Percentiles rank a stretch among this genome's conserved stretches.
phyloP scores from a whole-genome alignment of 2,329 filamentous ascomycete species.

The Pyrenophora tritici-repentis region DNA sequence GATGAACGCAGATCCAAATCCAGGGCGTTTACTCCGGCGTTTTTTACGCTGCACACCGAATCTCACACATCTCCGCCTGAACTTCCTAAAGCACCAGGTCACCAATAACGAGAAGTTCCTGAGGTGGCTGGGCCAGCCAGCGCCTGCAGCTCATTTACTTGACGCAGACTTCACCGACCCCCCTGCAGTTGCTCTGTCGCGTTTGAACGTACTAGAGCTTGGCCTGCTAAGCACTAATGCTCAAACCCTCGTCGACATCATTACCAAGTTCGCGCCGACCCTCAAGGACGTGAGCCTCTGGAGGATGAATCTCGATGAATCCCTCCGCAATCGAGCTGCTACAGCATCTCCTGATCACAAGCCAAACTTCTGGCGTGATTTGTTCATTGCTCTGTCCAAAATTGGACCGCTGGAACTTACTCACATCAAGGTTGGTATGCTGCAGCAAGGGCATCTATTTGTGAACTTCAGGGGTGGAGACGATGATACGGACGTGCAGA shows the following conservation, averaged over 20 bases:
- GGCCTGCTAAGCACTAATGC: conserved; percentile 23
- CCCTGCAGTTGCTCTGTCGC: conserved; percentile 16
- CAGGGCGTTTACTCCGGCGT: conserved; percentile 28
- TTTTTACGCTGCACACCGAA: conserved; percentile 52
- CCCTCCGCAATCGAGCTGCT: neutral
- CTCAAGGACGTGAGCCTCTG: conserved; percentile 55
- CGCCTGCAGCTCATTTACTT: neutral
- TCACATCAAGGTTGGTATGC: conserved; percentile 23
- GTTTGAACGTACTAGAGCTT: conserved; percentile 28
- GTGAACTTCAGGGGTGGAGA: conserved; percentile 19
- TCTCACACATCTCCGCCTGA: conserved; percentile 60
- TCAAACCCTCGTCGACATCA: conserved; percentile 14
- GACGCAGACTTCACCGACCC: conserved; percentile 5
- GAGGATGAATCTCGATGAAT: conserved; percentile 44
- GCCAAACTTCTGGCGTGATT: conserved; percentile 24
- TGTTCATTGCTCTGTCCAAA: conserved; percentile 21
- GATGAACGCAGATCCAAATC: neutral
- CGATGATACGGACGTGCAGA: neutral
- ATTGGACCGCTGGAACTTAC: conserved; percentile 18
- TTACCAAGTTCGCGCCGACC: conserved; percentile 51
- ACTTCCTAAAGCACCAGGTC: conserved; percentile 46
- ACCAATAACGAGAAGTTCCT: conserved; percentile 42
- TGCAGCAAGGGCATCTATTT: conserved; percentile 18
- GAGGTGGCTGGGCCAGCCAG: conserved; percentile 39
- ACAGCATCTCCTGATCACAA: conserved; percentile 11